Percentiles rank a stretch among this genome's conserved stretches.
These are phyloP conservation scores for Venturia asperata DNA, from an alignment of 2,329 filamentous ascomycete species.

Conservation along the genomic window DNA sequence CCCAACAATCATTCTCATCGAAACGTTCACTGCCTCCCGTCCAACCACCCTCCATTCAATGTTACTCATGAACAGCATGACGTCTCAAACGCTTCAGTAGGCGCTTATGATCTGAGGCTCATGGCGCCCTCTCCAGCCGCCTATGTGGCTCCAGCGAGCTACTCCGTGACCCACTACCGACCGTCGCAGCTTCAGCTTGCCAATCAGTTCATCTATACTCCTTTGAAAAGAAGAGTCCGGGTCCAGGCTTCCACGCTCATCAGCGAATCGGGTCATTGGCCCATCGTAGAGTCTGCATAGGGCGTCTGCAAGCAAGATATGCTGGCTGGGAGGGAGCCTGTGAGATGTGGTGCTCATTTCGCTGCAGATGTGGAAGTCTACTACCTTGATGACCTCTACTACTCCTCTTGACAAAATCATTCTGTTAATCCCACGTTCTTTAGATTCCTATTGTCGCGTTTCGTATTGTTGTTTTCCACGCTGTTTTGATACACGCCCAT, in stretches of 20 bases:
- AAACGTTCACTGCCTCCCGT: not conserved
- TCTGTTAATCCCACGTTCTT: slow-evolving; percentile 1
- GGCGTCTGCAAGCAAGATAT: slow-evolving; percentile 8
- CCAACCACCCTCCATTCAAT: slow-evolving; percentile 3
- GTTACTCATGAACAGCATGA: slow-evolving; percentile 5
- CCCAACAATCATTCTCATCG: not conserved
- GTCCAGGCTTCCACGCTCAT: not conserved
- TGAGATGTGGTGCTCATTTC: slow-evolving; percentile 12
- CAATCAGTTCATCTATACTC: not conserved
- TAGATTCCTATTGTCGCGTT: not conserved
- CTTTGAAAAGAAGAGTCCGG: slow-evolving; percentile 4
- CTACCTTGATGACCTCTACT: slow-evolving; percentile 7
- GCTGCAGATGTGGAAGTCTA: not conserved
- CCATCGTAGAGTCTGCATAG: slow-evolving; percentile 1
- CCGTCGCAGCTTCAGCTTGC: slow-evolving; percentile 10
- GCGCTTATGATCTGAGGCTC: slow-evolving; percentile 4
- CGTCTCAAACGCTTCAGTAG: slow-evolving; percentile 2
- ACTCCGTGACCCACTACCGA: not conserved
- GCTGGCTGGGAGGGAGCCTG: not conserved
- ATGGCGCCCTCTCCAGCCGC: slow-evolving; percentile 7
- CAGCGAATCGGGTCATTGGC: not conserved
- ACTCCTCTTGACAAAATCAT: not conserved
- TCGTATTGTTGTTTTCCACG: not conserved
- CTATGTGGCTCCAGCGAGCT: slow-evolving; percentile 1
- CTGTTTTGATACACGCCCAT: slow-evolving; percentile 10